Base-by-base conservation (phyloP, 345 rosid genomes). In the Dipteronia sinensis region DNA sequence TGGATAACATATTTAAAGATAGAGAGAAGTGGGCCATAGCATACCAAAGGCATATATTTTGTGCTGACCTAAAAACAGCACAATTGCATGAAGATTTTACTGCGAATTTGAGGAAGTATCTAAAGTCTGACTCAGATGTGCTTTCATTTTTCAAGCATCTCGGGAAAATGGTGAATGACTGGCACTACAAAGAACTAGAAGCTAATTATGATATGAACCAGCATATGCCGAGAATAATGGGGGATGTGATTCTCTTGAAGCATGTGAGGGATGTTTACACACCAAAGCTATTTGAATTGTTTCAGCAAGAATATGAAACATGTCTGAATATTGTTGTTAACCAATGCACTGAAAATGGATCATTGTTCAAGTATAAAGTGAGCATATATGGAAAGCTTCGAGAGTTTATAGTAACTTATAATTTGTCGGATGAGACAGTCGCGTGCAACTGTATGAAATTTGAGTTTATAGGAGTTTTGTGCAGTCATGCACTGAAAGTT, bases 11-110 rank as follows among this genome's bases (percentile, higher is more conserved):
- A 17, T 82, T 83, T 70, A 69, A 77, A 69, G 80, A 25, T 67
- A 81, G 81, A 71, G 85, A 85, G 79, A 75, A 81, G 66, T 83
- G 86, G 88, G 80, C 86, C 16, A 51, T 77, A 70, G 73, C 81
- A 53, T 81, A 81, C 79, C 77, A 56, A 72, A 72, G 82, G 78
- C 78, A 82, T 44, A 72, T 80, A 53, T 85, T 82, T 78, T 75
- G 67, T 40, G 88, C 85, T 6, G 85, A 80, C 49, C 47, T 80
- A 29, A 75, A 40, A 44, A 29, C 73, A 44, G 58, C 70, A 9
- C 84, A 76, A 27, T 81, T 70, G 22, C n/a, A 3, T 71, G 86
- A 67, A 74, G 51, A 73, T 67, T 29, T 81, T 62, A 74, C 49
- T 42, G 59, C 72, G 4, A 76, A 74, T 75, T 58, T 83, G 78